phyloP scores from a whole-genome alignment of 768 basidiomycete genomes.

The Tricholoma terreum region DNA sequence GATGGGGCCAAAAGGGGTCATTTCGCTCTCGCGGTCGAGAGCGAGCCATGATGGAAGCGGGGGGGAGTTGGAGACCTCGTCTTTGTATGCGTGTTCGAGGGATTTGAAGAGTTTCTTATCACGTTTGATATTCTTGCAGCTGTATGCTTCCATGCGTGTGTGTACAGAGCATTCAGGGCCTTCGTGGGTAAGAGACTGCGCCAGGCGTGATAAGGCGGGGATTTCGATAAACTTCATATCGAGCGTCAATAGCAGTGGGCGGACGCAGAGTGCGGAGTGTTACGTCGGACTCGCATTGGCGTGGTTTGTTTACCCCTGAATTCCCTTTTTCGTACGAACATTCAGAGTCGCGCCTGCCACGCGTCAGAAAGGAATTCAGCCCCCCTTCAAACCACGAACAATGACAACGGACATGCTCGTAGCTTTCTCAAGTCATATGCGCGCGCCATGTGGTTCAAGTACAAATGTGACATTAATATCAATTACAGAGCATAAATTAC shows the following conservation, averaged over 20 bases:
- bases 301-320: constrained; percentile 12
- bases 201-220: constrained; percentile 74
- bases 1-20: constrained; percentile 89
- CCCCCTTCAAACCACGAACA: no score
- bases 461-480: no score
- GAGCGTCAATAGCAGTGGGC: constrained; percentile 6
- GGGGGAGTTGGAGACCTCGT: constrained; percentile 78
- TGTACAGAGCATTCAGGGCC: constrained; percentile 87
- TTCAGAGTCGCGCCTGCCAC: no score
- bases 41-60: constrained; percentile 81
- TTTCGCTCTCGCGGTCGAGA: constrained; percentile 65
- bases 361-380: no score
- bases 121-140: constrained; percentile 94
- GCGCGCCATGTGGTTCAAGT: no score
- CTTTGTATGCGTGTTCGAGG: constrained; percentile 84
- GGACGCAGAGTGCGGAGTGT: constrained; percentile 3
- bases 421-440: no score
- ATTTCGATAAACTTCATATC: constrained; percentile 88
- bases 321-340: not conserved
- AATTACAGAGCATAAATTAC: no score
- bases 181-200: constrained; percentile 78
- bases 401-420: no score
- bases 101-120: constrained; percentile 96
- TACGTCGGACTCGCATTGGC: not conserved
- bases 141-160: constrained; percentile 94